A percentile compares a stretch with the other conserved stretches of the same genome.
These are phyloP conservation scores for Calonectria fujianensis DNA, from an alignment of 2,329 filamentous ascomycete genomes.

Conservation along the genomic window DNA sequence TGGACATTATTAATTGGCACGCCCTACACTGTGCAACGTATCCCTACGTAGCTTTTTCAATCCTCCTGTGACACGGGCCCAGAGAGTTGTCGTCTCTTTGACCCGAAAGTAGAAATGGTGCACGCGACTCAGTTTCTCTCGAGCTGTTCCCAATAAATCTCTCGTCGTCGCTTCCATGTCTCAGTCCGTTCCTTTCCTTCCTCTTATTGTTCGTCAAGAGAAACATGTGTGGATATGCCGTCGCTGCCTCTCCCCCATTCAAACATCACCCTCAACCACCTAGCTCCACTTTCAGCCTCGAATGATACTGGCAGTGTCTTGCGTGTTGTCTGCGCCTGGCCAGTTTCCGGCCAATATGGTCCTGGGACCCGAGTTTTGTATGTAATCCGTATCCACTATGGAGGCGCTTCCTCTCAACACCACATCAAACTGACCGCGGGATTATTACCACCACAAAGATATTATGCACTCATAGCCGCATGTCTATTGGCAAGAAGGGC, in stretches of 20 bases:
- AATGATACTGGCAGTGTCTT: slow-evolving; percentile 43
- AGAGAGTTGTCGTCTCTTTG: background rate
- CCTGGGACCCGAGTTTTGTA: slow-evolving; percentile 71
- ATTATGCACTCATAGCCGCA: slow-evolving; percentile 78
- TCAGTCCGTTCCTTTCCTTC: background rate
- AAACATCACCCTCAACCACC: slow-evolving; percentile 17
- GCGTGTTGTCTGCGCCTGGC: slow-evolving; percentile 74
- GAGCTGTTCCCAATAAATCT: background rate
- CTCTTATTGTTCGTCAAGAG: background rate
- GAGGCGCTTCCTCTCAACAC: background rate
- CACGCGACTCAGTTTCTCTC: slow-evolving; percentile 1
- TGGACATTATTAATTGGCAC: no score
- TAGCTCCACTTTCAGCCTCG: background rate
- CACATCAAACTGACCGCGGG: background rate
- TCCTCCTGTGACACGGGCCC: background rate
- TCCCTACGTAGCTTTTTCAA: background rate
- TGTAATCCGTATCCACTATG: slow-evolving; percentile 47
- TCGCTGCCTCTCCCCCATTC: slow-evolving; percentile 6
- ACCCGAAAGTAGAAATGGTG: slow-evolving; percentile 6
- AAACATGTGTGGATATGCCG: slow-evolving; percentile 25
- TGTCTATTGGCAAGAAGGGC: slow-evolving; percentile 78
- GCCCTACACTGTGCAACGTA: background rate
- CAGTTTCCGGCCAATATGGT: slow-evolving; percentile 75
- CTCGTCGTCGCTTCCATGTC: background rate
- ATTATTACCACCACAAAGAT: slow-evolving; percentile 61